Evolutionary conservation across 2,329 filamentous ascomycete species (phyloP).

Genomic region (Phoma sp.): DNA sequence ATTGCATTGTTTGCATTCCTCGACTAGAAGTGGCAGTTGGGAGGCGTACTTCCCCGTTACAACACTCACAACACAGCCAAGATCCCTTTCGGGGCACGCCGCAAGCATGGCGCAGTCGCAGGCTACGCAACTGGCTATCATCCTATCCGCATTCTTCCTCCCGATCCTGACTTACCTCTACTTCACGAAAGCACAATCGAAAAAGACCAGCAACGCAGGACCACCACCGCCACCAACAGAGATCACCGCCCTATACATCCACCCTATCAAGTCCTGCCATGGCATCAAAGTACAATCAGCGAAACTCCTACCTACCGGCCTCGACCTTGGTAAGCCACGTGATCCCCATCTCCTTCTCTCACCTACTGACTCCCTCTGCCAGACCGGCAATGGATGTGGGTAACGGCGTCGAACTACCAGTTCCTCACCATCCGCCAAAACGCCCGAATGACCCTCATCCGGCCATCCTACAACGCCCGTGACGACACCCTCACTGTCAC

Average conservation of each 20-base stretch:
- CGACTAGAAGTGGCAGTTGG: too few relatives aligned
- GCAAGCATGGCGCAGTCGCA: slow-evolving; percentile 33
- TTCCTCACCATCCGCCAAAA: slow-evolving; percentile 69
- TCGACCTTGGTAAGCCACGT: slow-evolving; percentile 55
- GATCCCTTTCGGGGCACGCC: background rate
- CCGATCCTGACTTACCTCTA: slow-evolving; percentile 42
- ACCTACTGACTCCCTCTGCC: slow-evolving; percentile 6
- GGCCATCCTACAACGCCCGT: slow-evolving; percentile 56
- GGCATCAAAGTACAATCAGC: slow-evolving; percentile 62
- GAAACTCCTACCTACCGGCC: slow-evolving; percentile 60
- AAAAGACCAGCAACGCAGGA: slow-evolving; percentile 24
- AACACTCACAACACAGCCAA: background rate
- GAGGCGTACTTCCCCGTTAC: too few relatives aligned
- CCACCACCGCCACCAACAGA: slow-evolving; percentile 48
- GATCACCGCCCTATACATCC: slow-evolving; percentile 60
- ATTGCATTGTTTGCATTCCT: slow-evolving; percentile 13
- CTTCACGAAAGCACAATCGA: slow-evolving; percentile 21
- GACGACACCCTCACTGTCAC: slow-evolving; percentile 57
- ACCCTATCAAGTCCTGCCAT: slow-evolving; percentile 71
- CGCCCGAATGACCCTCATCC: slow-evolving; percentile 67
- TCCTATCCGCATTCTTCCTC: slow-evolving; percentile 36
- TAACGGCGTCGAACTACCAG: slow-evolving; percentile 58
- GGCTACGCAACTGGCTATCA: slow-evolving; percentile 29
- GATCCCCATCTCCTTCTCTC: background rate
- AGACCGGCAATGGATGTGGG: slow-evolving; percentile 72